phyloP scores from a whole-genome alignment of 1,284 basidiomycete genomes.

The Austroboletus niveus region DNA sequence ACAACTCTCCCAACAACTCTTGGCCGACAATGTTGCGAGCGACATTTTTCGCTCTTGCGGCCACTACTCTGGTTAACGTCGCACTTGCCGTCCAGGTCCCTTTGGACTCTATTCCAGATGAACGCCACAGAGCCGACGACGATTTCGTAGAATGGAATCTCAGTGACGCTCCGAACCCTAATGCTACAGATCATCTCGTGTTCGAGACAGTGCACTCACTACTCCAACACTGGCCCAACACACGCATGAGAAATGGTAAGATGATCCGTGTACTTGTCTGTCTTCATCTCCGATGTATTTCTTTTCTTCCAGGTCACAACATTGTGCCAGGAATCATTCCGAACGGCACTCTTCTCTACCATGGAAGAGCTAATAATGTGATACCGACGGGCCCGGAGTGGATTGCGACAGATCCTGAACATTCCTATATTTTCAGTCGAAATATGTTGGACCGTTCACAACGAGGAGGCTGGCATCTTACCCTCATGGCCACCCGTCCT shows the following conservation, averaged over 20 bases:
- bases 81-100: conserved; percentile 15
- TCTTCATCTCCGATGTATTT: conserved; percentile 1
- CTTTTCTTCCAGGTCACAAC: conserved; percentile 37
- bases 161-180: conserved; percentile 12
- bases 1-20: too few species aligned
- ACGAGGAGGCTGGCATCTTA: conserved; percentile 38
- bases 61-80: background rate
- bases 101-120: background rate
- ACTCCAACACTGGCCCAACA: conserved; percentile 52
- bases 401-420: conserved; percentile 44
- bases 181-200: conserved; percentile 25
- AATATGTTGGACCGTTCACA: background rate
- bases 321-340: conserved; percentile 43
- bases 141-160: conserved; percentile 15
- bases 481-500: conserved; percentile 34
- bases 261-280: background rate
- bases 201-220: conserved; percentile 31
- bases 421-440: conserved; percentile 39
- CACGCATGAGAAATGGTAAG: conserved; percentile 45
- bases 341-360: conserved; percentile 43
- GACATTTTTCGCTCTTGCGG: conserved; percentile 1
- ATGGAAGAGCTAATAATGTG: conserved; percentile 25
- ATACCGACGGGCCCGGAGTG: conserved; percentile 39
- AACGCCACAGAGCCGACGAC: background rate
- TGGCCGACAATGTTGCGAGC: conserved; percentile 5